phyloP scores from a whole-genome alignment of 805 yeast genomes.

The Lipomyces yamanashiensis region DNA sequence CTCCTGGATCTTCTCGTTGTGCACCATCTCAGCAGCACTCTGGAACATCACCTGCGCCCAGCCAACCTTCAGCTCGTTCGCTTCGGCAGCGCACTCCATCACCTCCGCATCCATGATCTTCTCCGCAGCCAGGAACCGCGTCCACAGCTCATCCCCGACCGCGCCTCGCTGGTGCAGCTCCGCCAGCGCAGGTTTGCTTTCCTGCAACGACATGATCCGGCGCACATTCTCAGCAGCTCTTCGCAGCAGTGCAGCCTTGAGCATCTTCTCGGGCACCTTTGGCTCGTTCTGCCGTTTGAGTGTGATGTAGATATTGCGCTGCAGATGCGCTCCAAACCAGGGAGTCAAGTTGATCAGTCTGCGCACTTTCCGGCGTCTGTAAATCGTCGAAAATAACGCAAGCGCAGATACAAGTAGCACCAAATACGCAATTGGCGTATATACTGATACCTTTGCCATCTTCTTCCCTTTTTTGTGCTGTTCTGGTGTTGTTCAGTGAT shows the following conservation, averaged over 20 bases:
- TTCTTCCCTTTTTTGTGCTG: neutral
- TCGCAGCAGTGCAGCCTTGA: constrained; percentile 68
- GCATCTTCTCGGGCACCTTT: constrained; percentile 74
- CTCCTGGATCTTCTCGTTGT: constrained; percentile 87
- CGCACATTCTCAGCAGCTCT: constrained; percentile 89
- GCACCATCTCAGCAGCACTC: constrained; percentile 84
- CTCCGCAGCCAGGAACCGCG: constrained; percentile 75
- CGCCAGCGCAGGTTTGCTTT: constrained; percentile 69
- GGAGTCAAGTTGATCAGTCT: constrained; percentile 67
- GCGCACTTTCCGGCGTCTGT: constrained; percentile 43
- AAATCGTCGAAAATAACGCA: constrained; percentile 33
- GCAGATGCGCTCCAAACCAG: constrained; percentile 67
- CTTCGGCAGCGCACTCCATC: constrained; percentile 73
- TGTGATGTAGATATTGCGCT: constrained; percentile 65
- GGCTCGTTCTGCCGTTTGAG: constrained; percentile 55
- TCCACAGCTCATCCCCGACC: constrained; percentile 86
- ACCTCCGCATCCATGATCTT: constrained; percentile 83
- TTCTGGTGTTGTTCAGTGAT: neutral
- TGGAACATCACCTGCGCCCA: constrained; percentile 82
- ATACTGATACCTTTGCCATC: constrained; percentile 33
- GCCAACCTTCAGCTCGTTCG: constrained; percentile 71
- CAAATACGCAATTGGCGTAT: constrained; percentile 35
- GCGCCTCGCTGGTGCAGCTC: constrained; percentile 83
- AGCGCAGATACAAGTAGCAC: constrained; percentile 33
- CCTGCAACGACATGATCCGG: constrained; percentile 80